Evolutionary conservation across 257 asterid species (phyloP), one percentile per base, ranked within the genome.

Genomic region (Vinca minor): DNA sequence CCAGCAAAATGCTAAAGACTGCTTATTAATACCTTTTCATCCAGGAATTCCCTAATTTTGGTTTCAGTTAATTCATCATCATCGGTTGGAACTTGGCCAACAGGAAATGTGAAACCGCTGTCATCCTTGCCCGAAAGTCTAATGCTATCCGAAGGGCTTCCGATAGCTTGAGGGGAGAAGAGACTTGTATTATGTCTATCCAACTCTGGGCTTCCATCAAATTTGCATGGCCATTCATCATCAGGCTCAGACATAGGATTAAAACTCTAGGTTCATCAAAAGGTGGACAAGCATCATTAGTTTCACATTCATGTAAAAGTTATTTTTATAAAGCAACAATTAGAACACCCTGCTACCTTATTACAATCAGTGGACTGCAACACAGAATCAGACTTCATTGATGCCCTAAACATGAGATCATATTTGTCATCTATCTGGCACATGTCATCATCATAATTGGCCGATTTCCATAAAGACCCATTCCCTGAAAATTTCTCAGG

Each of bases 181-280:
- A 80, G 66, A 71, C 63, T 78, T 32, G 64, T 70, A 73, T 71
- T 68, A 38, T 83, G 80, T 75, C 69, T 76, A 38, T 69, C 70
- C 79, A 83, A 68, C 67, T 77, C 92, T 4, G 88, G 88, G 70
- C 86, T 89, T 81, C 64, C 92, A 76, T 83, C 94, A 69, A 84
- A 86, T 78, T 85, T 85, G 87, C 83, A 81, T 14, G 71, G 63
- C 96, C 89, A 85, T 72, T 85, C 86, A 75, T 85, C 92, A 74
- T 74, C 80, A 41, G 98, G 96, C 66, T 89, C 98, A 60, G 82
- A 73, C 87, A 93, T 83, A 23, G 95, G 97, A 81, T 93, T 91
- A 64, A 86, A 91, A 78, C 96, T 93, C 99, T 93, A 64, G 26
- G 44, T 45, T 47, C 35, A 68, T 11, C 61, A 75, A 64, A 63